Conservation (phyloP, 2,329 filamentous ascomycete species). For the Xylaria sp. region DNA sequence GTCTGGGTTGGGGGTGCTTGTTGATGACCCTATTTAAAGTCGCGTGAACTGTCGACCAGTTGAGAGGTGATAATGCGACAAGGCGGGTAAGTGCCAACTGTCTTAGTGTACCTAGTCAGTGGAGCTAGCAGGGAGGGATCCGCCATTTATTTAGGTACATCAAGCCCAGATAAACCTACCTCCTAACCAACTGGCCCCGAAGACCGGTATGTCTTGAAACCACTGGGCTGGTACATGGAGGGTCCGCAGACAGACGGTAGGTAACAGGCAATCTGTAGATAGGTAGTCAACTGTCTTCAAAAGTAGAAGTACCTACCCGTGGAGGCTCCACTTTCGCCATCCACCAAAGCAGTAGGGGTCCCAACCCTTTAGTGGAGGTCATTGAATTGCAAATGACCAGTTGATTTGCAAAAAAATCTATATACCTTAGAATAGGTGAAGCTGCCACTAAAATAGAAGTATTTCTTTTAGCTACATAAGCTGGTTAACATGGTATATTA, state of each 20-base stretch:
- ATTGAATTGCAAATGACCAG: too few species aligned
- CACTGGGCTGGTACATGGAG: not conserved
- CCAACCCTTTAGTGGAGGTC: too few species aligned
- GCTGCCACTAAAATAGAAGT: too few species aligned
- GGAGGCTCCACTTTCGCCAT: too few species aligned
- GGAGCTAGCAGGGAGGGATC: not conserved
- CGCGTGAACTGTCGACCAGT: constrained; percentile 14
- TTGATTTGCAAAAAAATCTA: too few species aligned
- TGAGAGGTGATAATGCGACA: constrained; percentile 4
- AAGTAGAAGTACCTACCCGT: too few species aligned
- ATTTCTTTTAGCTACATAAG: too few species aligned
- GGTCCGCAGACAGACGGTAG: not conserved
- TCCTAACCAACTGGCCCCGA: not conserved
- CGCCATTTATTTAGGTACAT: not conserved
- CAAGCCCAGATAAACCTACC: not conserved
- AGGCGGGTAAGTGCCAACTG: constrained; percentile 1
- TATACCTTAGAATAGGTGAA: too few species aligned
- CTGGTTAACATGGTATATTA: too few species aligned
- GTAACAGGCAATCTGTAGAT: not conserved
- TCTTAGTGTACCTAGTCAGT: constrained; percentile 10
- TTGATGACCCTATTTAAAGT: constrained; percentile 40
- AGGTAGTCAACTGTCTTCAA: too few species aligned
- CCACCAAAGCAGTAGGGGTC: too few species aligned
- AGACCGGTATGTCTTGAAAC: not conserved
- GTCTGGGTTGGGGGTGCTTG: constrained; percentile 40